Conservation (phyloP, 2,329 filamentous ascomycete genomes). For the Mycogone perniciosa region DNA sequence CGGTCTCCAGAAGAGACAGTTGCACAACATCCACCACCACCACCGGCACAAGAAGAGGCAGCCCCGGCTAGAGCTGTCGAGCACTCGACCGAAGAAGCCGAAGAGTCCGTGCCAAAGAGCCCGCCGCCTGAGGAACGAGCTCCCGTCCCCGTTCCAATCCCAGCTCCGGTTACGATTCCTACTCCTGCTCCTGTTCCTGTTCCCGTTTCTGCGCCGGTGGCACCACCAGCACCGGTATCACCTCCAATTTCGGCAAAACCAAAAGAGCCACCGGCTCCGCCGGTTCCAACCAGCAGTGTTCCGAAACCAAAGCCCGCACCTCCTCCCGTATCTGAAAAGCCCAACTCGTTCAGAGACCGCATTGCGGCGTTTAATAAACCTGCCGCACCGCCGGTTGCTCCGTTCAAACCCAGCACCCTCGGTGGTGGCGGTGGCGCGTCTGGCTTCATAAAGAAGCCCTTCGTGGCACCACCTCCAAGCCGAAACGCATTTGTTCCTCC, state of each 20-base stretch:
- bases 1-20: conserved; percentile 30
- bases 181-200: conserved; percentile 20
- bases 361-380: conserved; percentile 96
- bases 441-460: conserved; percentile 91
- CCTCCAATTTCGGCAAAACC: conserved; percentile 30
- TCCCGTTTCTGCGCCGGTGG: conserved; percentile 12
- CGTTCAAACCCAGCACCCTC: conserved; percentile 72
- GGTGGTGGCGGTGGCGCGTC: conserved; percentile 42
- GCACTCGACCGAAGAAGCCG: conserved; percentile 30
- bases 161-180: conserved; percentile 19
- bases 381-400: conserved; percentile 76
- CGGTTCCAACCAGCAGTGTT: conserved; percentile 19
- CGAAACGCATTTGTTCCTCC: conserved; percentile 85
- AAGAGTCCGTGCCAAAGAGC: conserved; percentile 23
- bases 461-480: conserved; percentile 90
- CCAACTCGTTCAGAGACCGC: conserved; percentile 83
- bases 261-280: conserved; percentile 34
- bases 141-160: conserved; percentile 17
- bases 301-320: conserved; percentile 38
- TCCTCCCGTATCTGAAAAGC: conserved; percentile 68
- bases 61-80: conserved; percentile 25
- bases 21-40: conserved; percentile 29
- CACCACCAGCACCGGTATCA: conserved; percentile 18
- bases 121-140: conserved; percentile 31
- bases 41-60: conserved; percentile 22